These are phyloP conservation scores for Hemileccinum rubropunctum DNA, from an alignment of 768 basidiomycete genomes.

Conservation along the genomic window DNA sequence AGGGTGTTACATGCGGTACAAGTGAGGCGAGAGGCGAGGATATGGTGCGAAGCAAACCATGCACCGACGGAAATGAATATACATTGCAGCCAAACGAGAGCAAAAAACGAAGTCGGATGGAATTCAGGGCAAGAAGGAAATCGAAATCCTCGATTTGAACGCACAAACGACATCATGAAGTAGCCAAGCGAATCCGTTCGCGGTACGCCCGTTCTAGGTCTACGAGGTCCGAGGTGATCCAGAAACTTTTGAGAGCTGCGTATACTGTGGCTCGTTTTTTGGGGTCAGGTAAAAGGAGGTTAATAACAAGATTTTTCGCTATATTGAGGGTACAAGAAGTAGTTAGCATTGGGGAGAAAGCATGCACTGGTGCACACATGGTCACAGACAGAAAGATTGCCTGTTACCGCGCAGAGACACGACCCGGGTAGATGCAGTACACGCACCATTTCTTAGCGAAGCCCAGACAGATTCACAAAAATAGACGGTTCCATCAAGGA, in stretches of 20 bases:
- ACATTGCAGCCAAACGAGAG: not conserved
- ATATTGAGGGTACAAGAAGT: not conserved
- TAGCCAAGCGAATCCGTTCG: constrained; percentile 41
- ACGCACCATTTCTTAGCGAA: constrained; percentile 55
- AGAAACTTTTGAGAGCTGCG: constrained; percentile 56
- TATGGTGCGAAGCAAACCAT: not conserved
- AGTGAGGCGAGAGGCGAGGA: not conserved
- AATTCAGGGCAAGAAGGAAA: not conserved
- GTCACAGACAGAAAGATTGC: constrained; percentile 1
- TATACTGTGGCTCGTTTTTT: constrained; percentile 60
- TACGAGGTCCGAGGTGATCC: constrained; percentile 64
- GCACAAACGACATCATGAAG: constrained; percentile 10
- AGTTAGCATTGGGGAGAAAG: constrained; percentile 8
- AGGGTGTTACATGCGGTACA: not conserved
- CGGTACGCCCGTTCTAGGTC: constrained; percentile 62
- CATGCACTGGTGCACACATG: not conserved
- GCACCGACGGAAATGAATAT: constrained; percentile 1
- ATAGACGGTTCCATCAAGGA: constrained; percentile 58
- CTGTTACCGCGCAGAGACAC: constrained; percentile 1
- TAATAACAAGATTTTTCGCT: constrained; percentile 56
- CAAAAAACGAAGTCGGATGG: not conserved
- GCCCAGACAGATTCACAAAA: constrained; percentile 58
- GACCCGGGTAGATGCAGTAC: not conserved
- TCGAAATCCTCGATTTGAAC: no score
- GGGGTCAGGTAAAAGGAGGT: constrained; percentile 61